Conservation (phyloP, 2,329 filamentous ascomycete species). For the Alternaria incomplexa region DNA sequence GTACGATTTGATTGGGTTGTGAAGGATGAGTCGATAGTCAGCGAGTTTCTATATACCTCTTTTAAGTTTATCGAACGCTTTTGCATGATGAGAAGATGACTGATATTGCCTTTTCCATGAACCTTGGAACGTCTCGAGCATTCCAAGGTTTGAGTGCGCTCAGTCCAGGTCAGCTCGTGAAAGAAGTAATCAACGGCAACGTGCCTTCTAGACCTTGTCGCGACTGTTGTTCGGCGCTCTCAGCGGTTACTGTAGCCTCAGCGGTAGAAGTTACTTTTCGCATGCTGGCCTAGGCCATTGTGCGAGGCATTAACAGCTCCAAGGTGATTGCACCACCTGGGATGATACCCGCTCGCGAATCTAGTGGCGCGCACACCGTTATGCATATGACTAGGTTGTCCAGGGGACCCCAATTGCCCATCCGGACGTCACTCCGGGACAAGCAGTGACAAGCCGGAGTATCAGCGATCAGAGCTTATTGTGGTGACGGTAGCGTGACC, state of each 20-base stretch:
- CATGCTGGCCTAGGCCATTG: background rate
- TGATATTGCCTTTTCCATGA: background rate
- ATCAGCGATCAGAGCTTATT: background rate
- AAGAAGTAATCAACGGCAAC: background rate
- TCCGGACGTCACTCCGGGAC: background rate
- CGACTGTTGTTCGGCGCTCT: background rate
- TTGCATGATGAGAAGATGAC: background rate
- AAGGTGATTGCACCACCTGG: background rate
- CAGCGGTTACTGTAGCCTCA: background rate
- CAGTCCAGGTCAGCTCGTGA: background rate
- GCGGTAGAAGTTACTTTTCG: background rate
- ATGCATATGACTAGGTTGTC: background rate
- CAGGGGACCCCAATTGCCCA: background rate
- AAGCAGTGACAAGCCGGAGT: background rate
- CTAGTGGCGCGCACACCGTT: slow-evolving; percentile 1
- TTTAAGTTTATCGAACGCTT: background rate
- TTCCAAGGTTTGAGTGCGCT: background rate
- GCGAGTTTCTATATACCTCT: slow-evolving; percentile 12
- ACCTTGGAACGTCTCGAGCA: background rate
- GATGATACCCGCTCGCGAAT: slow-evolving; percentile 3
- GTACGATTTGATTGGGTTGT: slow-evolving; percentile 13
- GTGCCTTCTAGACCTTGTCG: background rate
- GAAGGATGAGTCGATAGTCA: slow-evolving; percentile 12
- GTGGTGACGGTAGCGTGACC: background rate
- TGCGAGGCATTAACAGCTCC: background rate